A percentile compares a stretch with the other conserved stretches of the same genome.
These are phyloP conservation scores for Lagenidium giganteum DNA, from an alignment of 352 stramenopile species.

Conservation along the genomic window DNA sequence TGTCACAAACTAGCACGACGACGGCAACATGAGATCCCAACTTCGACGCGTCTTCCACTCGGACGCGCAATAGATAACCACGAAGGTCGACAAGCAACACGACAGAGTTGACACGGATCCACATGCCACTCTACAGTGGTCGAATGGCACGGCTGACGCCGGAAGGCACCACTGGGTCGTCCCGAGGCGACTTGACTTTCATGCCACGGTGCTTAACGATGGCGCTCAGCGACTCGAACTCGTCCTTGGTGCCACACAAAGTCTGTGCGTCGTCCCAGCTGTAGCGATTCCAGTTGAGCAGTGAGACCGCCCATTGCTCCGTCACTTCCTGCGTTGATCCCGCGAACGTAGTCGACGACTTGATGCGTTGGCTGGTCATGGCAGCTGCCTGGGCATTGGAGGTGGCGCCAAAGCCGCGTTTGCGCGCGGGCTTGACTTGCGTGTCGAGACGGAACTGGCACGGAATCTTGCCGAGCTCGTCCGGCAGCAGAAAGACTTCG, in stretches of 20 bases:
- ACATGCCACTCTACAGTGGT: slow-evolving; percentile 47
- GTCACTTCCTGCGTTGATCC: slow-evolving; percentile 49
- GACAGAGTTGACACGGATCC: too few species aligned
- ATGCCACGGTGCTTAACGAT: slow-evolving; percentile 27
- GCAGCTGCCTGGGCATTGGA: slow-evolving; percentile 14
- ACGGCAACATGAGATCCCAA: too few species aligned
- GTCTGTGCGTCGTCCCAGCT: slow-evolving; percentile 78
- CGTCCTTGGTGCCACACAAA: slow-evolving; percentile 72
- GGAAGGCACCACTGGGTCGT: slow-evolving; percentile 22
- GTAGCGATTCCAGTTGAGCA: slow-evolving; percentile 85
- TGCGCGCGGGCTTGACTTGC: slow-evolving; percentile 14
- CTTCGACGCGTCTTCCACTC: too few species aligned
- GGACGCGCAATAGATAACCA: too few species aligned
- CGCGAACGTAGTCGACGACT: slow-evolving; percentile 35
- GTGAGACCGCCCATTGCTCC: slow-evolving; percentile 66
- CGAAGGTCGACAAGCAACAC: too few species aligned
- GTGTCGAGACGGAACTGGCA: slow-evolving; percentile 72
- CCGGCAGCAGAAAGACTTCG: slow-evolving; percentile 61
- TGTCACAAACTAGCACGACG: too few species aligned
- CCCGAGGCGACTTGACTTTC: slow-evolving; percentile 21
- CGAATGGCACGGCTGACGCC: slow-evolving; percentile 53
- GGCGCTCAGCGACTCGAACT: slow-evolving; percentile 38
- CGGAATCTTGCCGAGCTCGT: slow-evolving; percentile 29
- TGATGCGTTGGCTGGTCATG: slow-evolving; percentile 9
- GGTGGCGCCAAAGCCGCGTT: slow-evolving; percentile 18